Evolutionary conservation across 116 monocot genomes (phyloP).

Genomic region (Posidonia oceanica): DNA sequence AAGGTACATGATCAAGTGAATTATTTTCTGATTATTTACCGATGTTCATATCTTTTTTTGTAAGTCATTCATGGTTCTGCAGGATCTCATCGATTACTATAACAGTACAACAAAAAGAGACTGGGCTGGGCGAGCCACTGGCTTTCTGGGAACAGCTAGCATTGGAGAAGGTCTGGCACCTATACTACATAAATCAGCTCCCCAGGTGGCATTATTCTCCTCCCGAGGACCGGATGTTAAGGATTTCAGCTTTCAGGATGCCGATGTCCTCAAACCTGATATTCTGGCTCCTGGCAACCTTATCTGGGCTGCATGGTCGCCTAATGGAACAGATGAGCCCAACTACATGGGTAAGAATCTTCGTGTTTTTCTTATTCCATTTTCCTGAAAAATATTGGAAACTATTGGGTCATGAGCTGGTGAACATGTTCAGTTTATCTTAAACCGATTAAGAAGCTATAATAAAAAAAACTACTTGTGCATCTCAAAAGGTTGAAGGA

Average conservation of each 20-base stretch:
- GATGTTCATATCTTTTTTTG: neutral
- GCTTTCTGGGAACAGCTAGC: slow-evolving; percentile 52
- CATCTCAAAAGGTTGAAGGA: too few species aligned
- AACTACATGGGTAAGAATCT: slow-evolving; percentile 53
- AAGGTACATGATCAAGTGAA: slow-evolving; percentile 31
- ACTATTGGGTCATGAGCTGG: too few species aligned
- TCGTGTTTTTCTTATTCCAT: neutral
- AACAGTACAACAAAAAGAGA: slow-evolving; percentile 77
- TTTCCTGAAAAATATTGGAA: too few species aligned
- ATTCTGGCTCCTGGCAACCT: slow-evolving; percentile 91
- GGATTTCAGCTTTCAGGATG: slow-evolving; percentile 96
- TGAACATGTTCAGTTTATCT: too few species aligned
- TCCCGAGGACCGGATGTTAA: slow-evolving; percentile 97
- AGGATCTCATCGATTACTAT: slow-evolving; percentile 89
- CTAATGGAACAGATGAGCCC: slow-evolving; percentile 92
- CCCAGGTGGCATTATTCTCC: slow-evolving; percentile 90
- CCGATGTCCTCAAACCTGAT: slow-evolving; percentile 97
- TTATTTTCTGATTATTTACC: neutral
- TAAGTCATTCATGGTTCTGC: neutral
- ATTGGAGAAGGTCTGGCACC: slow-evolving; percentile 85
- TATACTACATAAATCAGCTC: slow-evolving; percentile 76
- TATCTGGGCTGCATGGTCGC: slow-evolving; percentile 99
- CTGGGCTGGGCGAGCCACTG: slow-evolving; percentile 61
- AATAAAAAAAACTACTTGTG: too few species aligned
- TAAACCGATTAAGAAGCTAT: too few species aligned